Evolutionary conservation across 768 basidiomycete genomes (phyloP).

Genomic region (Cyathus striatus): DNA sequence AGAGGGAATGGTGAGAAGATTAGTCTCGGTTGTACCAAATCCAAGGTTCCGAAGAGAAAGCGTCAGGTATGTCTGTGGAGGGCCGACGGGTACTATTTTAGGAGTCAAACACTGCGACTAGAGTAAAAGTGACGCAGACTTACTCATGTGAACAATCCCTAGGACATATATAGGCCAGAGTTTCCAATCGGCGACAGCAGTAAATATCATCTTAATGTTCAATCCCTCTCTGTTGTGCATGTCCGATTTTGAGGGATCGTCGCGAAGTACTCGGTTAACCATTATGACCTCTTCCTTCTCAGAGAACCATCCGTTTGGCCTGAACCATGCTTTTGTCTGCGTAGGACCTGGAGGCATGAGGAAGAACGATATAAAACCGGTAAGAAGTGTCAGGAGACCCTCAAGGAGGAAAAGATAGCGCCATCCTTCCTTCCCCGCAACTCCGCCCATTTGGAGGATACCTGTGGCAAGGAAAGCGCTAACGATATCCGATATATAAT

Average conservation of each 20-base stretch:
- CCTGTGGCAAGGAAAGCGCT: slow-evolving; percentile 64
- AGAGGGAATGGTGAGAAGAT: slow-evolving; percentile 58
- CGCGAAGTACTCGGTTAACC: slow-evolving; percentile 56
- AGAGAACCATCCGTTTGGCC: slow-evolving; percentile 63
- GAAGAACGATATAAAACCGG: slow-evolving; percentile 49
- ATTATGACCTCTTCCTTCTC: slow-evolving; percentile 62
- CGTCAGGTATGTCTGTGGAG: slow-evolving; percentile 61
- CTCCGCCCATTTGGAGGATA: slow-evolving; percentile 48
- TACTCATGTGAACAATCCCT: slow-evolving; percentile 50
- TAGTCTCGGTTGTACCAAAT: slow-evolving; percentile 58
- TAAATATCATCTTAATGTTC: slow-evolving; percentile 39
- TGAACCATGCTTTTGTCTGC: slow-evolving; percentile 54
- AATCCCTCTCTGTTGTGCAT: slow-evolving; percentile 75
- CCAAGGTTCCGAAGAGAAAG: slow-evolving; percentile 57
- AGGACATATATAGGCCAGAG: slow-evolving; percentile 65
- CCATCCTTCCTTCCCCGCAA: slow-evolving; percentile 51
- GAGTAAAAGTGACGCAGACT: slow-evolving; percentile 7
- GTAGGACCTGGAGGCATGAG: slow-evolving; percentile 62
- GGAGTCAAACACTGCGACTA: too few species aligned
- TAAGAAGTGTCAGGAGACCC: slow-evolving; percentile 42
- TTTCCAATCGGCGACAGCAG: slow-evolving; percentile 51
- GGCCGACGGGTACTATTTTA: slow-evolving; percentile 45
- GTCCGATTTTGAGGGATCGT: slow-evolving; percentile 61
- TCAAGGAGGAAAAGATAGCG: slow-evolving; percentile 55
- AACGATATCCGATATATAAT: slow-evolving; percentile 48